phyloP scores from a whole-genome alignment of 352 stramenopile genomes.

The Globisporangium cylindrosporum region DNA sequence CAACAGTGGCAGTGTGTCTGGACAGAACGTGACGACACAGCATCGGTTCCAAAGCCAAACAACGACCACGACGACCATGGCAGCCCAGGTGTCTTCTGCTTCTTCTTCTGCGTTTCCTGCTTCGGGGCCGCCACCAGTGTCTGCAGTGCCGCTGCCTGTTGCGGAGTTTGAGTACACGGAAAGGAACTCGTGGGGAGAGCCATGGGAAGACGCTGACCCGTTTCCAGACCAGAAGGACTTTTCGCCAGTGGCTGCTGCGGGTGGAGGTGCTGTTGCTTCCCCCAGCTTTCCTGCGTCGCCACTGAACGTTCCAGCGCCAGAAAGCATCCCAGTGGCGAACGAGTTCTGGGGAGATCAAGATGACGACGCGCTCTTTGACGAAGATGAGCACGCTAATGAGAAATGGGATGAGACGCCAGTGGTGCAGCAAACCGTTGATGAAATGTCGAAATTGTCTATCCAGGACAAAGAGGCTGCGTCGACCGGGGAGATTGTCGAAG shows the following conservation, averaged over 20 bases:
- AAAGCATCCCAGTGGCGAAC: conserved; percentile 24
- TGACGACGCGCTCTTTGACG: conserved; percentile 57
- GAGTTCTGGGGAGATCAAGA: conserved; percentile 67
- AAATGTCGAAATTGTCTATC: conserved; percentile 17
- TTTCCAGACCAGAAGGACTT: conserved; percentile 13
- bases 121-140: conserved; percentile 11
- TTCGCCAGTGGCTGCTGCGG: not conserved
- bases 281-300: not conserved
- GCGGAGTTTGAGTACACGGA: conserved; percentile 22
- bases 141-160: conserved; percentile 9
- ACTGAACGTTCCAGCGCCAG: conserved; percentile 8
- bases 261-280: not conserved
- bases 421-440: conserved; percentile 7
- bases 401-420: conserved; percentile 32
- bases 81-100: not conserved
- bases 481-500: not conserved
- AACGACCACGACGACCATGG: not conserved
- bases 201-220: conserved; percentile 14
- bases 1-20: not conserved
- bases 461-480: conserved; percentile 23
- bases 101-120: conserved; percentile 1
- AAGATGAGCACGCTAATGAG: conserved; percentile 49
- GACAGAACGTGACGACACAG: not conserved
- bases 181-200: conserved; percentile 17
- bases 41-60: conserved; percentile 2